phyloP scores from a whole-genome alignment of 306 rosid genomes.

The Quercus cerris region DNA sequence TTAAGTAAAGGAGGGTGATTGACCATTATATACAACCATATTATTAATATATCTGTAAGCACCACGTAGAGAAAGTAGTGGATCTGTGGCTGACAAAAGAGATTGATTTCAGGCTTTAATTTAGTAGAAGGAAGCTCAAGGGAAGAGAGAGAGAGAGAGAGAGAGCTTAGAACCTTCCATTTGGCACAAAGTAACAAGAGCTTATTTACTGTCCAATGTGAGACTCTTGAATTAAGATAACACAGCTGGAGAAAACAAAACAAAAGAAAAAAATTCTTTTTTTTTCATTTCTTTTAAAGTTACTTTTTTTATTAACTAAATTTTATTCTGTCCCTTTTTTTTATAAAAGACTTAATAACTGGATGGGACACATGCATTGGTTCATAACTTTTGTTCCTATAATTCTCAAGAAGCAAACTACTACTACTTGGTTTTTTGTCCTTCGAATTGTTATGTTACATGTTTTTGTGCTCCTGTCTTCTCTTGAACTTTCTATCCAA shows the following conservation, averaged over 20 bases:
- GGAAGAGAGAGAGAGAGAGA: slow-evolving; percentile 4
- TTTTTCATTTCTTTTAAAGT: no score
- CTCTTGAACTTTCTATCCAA: no score
- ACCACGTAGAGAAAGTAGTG: slow-evolving; percentile 40
- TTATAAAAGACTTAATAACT: slow-evolving; percentile 28
- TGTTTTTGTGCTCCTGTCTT: no score
- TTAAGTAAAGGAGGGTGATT: no score
- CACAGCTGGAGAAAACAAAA: slow-evolving; percentile 16
- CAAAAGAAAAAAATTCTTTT: neutral
- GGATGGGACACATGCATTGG: neutral
- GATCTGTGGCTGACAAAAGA: slow-evolving; percentile 35
- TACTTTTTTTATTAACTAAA: neutral
- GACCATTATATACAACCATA: no score
- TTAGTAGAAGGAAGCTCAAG: slow-evolving; percentile 21
- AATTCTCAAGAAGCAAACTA: no score
- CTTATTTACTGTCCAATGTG: slow-evolving; percentile 52
- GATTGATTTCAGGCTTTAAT: slow-evolving; percentile 19
- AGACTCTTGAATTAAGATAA: slow-evolving; percentile 57
- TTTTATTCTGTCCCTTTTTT: neutral
- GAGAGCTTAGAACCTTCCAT: slow-evolving; percentile 63
- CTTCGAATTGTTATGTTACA: no score
- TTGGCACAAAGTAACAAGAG: slow-evolving; percentile 53
- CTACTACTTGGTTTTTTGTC: no score
- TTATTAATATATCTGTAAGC: no score
- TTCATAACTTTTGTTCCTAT: neutral